Base-by-base conservation (phyloP, 495 filamentous ascomycete species). In the Chaetomium fimeti region DNA sequence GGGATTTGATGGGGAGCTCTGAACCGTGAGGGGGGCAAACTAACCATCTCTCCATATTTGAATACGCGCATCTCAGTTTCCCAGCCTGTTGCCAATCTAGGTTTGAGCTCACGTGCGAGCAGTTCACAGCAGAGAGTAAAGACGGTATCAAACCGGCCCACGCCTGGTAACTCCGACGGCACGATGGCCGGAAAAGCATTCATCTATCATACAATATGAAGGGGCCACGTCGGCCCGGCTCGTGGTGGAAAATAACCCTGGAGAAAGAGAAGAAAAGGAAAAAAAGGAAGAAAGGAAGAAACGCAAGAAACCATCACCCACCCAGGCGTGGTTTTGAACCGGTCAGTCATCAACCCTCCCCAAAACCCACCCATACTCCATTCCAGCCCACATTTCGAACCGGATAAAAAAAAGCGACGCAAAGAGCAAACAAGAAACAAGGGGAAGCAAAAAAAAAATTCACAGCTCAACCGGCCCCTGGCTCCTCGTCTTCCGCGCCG, bases 401-500 rank as follows among this genome's bases (percentile, higher is more conserved):
- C 57, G 5, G 5, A 27, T 9, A 58, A 28, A 25, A 40, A n/a
- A 24, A 25, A 7, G n/a, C n/a, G n/a, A n/a, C n/a, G n/a, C n/a
- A 15, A 28, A 11, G 8, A 36, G 5, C 32, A 36, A 36, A n/a
- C n/a, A n/a, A n/a, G n/a, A n/a, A 36, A 36, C 32, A 36, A 36
- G 12, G 7, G 29, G 9, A 20, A 52, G 8, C 32, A 24, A 12
- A 27, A 25, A 52, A 2, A 52, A 27, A 18, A 28, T 15, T 61
- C 43, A 57, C 13, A 40, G 28, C 12, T 57, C 69, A 24, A 36
- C 74, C 4, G 75, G 71, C 0, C 79, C 79, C 66, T 82, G 80
- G 56, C 78, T 80, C 60, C 79, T 70, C 12, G 78, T 82, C 69
- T 77, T 79, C 32, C 78, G 70, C 56, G 63, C 62, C 0, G 80